These are phyloP conservation scores for Paramecium caudatum DNA, from an alignment of 73 alveolate species.

Conservation along the genomic window DNA sequence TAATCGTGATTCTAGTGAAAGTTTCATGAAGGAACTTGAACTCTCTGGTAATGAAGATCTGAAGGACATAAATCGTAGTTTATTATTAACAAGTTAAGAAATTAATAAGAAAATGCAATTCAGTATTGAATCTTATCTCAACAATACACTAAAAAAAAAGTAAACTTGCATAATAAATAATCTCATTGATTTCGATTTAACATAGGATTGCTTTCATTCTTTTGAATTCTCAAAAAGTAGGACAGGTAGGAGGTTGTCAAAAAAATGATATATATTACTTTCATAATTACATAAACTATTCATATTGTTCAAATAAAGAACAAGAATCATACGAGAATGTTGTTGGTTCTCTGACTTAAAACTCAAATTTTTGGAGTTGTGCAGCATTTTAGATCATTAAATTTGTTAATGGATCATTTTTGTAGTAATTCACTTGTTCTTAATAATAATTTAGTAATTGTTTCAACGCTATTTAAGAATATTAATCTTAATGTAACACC, in stretches of 20 bases:
- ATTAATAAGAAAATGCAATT: constrained; percentile 28
- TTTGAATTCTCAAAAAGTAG: constrained; percentile 42
- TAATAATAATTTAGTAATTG: background rate
- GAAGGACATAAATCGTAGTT: background rate
- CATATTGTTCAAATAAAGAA: background rate
- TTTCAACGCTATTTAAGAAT: constrained; percentile 6
- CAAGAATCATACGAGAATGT: constrained; percentile 1
- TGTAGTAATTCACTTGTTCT: background rate
- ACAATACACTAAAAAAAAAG: background rate
- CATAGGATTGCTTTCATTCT: background rate
- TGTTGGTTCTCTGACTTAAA: background rate
- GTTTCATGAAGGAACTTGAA: constrained; percentile 36
- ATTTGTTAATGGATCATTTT: constrained; percentile 36
- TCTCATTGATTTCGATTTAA: constrained; percentile 54
- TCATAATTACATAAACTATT: constrained; percentile 39
- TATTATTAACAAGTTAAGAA: constrained; percentile 34
- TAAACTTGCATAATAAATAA: background rate
- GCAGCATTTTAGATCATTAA: constrained; percentile 3
- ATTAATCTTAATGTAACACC: background rate
- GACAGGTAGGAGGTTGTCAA: background rate
- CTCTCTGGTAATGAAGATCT: constrained; percentile 58
- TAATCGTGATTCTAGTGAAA: constrained; percentile 43
- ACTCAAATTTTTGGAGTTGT: constrained; percentile 7
- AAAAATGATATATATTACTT: constrained; percentile 36
- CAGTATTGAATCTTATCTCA: constrained; percentile 33